Evolutionary conservation across 2,329 filamentous ascomycete genomes (phyloP).

Genomic region (Ceratocystiopsis sp.): DNA sequence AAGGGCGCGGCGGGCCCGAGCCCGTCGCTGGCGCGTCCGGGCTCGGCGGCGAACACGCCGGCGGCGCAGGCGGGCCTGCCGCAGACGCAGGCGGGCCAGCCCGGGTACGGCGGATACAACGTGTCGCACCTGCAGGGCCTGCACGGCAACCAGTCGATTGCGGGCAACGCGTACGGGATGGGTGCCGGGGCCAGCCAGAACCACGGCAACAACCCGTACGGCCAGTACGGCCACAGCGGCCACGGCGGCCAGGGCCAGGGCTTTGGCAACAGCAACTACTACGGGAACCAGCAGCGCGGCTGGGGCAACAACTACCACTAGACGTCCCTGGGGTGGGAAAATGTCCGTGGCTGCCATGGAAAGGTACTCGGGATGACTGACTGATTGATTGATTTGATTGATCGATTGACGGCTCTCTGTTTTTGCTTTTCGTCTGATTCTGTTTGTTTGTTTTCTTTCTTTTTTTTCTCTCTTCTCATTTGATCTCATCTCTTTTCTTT

Average conservation of each 20-base stretch:
- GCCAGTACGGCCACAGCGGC: constrained; percentile 26
- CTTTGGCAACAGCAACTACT: constrained; percentile 31
- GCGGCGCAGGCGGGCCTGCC: constrained; percentile 37
- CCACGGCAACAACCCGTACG: constrained; percentile 38
- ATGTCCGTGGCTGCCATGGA: too few species aligned
- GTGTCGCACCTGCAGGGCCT: constrained; percentile 38
- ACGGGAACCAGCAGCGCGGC: constrained; percentile 32
- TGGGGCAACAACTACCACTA: constrained; percentile 42
- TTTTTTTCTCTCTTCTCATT: background rate
- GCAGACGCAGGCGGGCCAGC: constrained; percentile 35
- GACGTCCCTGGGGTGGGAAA: too few species aligned
- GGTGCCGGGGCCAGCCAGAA: constrained; percentile 22
- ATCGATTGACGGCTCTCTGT: background rate
- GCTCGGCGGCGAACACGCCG: constrained; percentile 37
- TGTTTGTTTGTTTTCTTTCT: background rate
- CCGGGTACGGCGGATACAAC: constrained; percentile 35
- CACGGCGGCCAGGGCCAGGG: constrained; percentile 28
- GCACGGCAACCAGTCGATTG: constrained; percentile 29
- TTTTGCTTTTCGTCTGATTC: background rate
- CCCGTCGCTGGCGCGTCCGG: constrained; percentile 39
- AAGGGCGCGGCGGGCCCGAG: constrained; percentile 38
- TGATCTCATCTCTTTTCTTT: background rate
- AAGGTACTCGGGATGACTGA: too few species aligned
- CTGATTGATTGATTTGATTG: too few species aligned
- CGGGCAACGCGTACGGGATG: constrained; percentile 28